Conservation (phyloP, 2,329 filamentous ascomycete genomes). For the Penicillium concentricum region DNA sequence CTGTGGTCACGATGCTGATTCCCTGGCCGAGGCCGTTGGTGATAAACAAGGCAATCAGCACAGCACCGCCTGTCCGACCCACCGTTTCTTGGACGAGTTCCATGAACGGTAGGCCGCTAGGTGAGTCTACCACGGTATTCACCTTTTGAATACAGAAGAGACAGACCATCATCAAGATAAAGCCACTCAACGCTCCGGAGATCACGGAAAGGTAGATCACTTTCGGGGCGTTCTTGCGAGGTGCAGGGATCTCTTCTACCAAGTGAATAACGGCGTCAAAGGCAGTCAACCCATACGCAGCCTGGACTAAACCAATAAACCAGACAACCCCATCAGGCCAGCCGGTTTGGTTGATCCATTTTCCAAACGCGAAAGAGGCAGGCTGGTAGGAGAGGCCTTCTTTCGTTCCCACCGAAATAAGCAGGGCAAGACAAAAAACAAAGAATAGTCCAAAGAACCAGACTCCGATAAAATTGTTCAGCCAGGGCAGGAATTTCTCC, state of each 20-base stretch:
- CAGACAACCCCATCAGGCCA: slow-evolving; percentile 57
- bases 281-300: slow-evolving; percentile 56
- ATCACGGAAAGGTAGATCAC: slow-evolving; percentile 54
- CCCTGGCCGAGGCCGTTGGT: slow-evolving; percentile 56
- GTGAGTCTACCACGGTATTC: slow-evolving; percentile 38
- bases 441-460: slow-evolving; percentile 55
- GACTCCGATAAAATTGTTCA: slow-evolving; percentile 59
- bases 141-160: slow-evolving; percentile 52
- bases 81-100: slow-evolving; percentile 44
- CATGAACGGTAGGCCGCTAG: slow-evolving; percentile 49
- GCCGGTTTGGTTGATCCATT: slow-evolving; percentile 51
- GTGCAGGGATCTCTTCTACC: slow-evolving; percentile 56
- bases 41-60: slow-evolving; percentile 55
- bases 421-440: slow-evolving; percentile 51
- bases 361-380: slow-evolving; percentile 52
- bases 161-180: slow-evolving; percentile 53
- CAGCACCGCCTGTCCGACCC: slow-evolving; percentile 42
- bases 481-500: slow-evolving; percentile 48
- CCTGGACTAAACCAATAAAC: slow-evolving; percentile 58
- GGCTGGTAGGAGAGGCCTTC: slow-evolving; percentile 48
- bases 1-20: slow-evolving; percentile 51
- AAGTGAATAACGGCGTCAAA: slow-evolving; percentile 60
- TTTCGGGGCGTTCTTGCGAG: slow-evolving; percentile 51
- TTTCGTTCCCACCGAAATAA: slow-evolving; percentile 53
- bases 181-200: slow-evolving; percentile 47